Percentiles rank a stretch among this genome's conserved stretches.
These are phyloP conservation scores for Plasmodium ovale DNA, from an alignment of 169 alveolate species.

Conservation along the genomic window DNA sequence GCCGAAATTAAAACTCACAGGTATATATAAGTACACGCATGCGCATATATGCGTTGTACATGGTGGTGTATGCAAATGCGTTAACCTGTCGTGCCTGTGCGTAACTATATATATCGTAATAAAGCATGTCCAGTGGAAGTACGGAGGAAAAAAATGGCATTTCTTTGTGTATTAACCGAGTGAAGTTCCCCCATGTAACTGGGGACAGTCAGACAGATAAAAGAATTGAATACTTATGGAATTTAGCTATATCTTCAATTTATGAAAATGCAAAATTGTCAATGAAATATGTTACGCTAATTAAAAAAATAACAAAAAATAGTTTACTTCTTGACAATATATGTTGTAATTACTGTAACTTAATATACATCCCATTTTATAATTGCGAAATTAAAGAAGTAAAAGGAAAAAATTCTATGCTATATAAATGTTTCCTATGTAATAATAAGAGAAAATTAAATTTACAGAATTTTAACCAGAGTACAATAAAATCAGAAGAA, in stretches of 20 bases:
- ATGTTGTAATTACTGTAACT: slow-evolving; percentile 70
- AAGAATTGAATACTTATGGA: slow-evolving; percentile 66
- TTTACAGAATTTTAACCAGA: background rate
- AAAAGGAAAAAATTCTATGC: background rate
- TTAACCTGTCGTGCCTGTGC: too few species aligned
- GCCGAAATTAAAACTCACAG: too few species aligned
- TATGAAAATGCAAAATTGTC: slow-evolving; percentile 66
- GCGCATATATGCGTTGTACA: too few species aligned
- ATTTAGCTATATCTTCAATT: slow-evolving; percentile 52
- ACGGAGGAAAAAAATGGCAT: slow-evolving; percentile 17
- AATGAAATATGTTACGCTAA: slow-evolving; percentile 58
- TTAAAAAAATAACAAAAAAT: slow-evolving; percentile 52
- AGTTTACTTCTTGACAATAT: slow-evolving; percentile 21
- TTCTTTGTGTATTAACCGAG: background rate
- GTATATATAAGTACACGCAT: too few species aligned
- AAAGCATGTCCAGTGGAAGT: slow-evolving; percentile 14
- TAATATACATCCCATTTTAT: slow-evolving; percentile 73
- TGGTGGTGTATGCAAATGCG: too few species aligned
- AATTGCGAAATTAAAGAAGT: slow-evolving; percentile 28
- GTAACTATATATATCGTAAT: background rate
- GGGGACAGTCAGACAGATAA: slow-evolving; percentile 14
- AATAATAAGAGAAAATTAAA: slow-evolving; percentile 24
- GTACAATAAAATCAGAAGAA: background rate
- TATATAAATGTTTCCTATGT: slow-evolving; percentile 38
- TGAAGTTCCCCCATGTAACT: slow-evolving; percentile 13